Evolutionary conservation across 352 stramenopile genomes (phyloP), one percentile per base, ranked within the genome.

Genomic region (Phytophthora rubi): DNA sequence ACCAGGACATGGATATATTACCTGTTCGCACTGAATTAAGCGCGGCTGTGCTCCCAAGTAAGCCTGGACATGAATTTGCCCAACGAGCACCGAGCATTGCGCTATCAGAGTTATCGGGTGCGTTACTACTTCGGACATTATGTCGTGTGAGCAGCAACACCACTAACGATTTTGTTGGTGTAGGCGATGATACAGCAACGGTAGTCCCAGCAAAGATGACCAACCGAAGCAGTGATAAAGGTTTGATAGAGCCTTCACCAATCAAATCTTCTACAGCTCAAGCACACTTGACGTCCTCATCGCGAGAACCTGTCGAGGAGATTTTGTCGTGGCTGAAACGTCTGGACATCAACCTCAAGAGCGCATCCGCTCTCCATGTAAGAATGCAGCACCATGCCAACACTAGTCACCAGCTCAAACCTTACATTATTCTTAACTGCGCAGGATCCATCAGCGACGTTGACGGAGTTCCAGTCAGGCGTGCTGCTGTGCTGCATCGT

Each of bases 401-500:
- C 16, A 26, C 16, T 37, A 7, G 26, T 64, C 2, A 28, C 56
- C 59, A 39, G n/a, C 35, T 21, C 2, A 6, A 26, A 23, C 53
- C 53, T 58, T n/a, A 63, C 28, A 23, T 49, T 42, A 33, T 15
- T 0, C 33, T 52, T 61, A 16, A 4, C 5, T 63, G 33, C 4
- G 0, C 44, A 91, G 83, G 70, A 79, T 10, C 57, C 70, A 13
- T 49, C 39, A 0, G 54, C 63, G 12, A 59, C 16, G 13, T 62
- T 92, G n/a, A 33, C 44, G 3, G 80, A 92, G 55, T 92, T 92
- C 48, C 71, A 82, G 53, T 91, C 82, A 0, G 85, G 82, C 0
- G 78, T 89, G 3, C n/a, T 90, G 54, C 65, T 92, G 4, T 91
- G 82, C 56, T 62, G 65, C n/a, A 79, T 94, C 18, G 76, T 94